Evolutionary conservation across 2,329 filamentous ascomycete genomes (phyloP), one percentile per base, ranked within the genome.

Genomic region (Bertia moriformis): DNA sequence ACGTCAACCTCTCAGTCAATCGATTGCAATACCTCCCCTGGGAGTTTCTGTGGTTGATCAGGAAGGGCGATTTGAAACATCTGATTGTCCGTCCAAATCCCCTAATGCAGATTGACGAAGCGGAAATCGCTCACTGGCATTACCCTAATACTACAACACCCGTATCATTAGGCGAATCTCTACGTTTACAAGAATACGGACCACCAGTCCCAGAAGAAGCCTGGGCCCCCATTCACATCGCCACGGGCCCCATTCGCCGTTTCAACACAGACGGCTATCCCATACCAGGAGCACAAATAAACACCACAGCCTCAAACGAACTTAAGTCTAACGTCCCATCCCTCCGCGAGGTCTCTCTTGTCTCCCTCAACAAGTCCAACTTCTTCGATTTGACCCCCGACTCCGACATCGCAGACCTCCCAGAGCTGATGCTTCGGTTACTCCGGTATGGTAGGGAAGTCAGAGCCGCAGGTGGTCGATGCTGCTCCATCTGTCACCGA

Each of bases 1-100:
- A 60, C 18, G 46, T 66, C n/a, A 66, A 66, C 27, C 44, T 67
- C 18, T 56, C 60, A 2, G 56, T 58, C 19, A 67, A 67, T 42
- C 49, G 55, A 19, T 49, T 67, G 7, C 44, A 49, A 10, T 53
- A 51, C 35, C 54, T 67, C 2, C 64, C 64, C 0, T 64, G 59
- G 53, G 63, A 67, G 38, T 45, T 67, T 4, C 44, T 67, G 14
- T 51, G 52, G 40, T 49, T 66, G 3, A 54, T 59, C 17, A 50
- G 49, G 19, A 49, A 56, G 32, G 57, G 57, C 4, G 51, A 58
- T 17, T 40, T 63, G 37, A 57, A 53, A 39, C 58, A 58, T 37
- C 46, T 62, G 14, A 56, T 48, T 3, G 51, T 58, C 14, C 55
- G 51, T 15, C 60, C 60, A 0, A 65, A 65, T 39, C 58, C 59